These are phyloP conservation scores for Parastagonospora nodorum DNA, from an alignment of 2,329 filamentous ascomycete genomes.

Conservation along the genomic window DNA sequence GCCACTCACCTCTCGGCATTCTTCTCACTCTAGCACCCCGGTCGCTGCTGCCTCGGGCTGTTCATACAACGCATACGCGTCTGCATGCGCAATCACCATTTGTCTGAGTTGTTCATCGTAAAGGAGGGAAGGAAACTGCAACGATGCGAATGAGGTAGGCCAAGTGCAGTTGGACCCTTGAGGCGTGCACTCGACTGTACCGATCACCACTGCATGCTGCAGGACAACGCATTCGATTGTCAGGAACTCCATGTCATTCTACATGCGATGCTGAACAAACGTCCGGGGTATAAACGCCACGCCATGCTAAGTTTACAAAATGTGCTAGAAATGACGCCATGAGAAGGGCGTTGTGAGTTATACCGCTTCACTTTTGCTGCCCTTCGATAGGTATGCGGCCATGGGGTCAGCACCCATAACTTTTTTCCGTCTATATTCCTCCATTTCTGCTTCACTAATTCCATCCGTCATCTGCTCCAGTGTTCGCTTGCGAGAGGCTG, in stretches of 20 bases:
- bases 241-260: conserved; percentile 42
- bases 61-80: conserved; percentile 40
- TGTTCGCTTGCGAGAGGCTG: conserved; percentile 69
- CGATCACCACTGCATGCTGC: conserved; percentile 32
- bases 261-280: conserved; percentile 27
- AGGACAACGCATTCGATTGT: conserved; percentile 42
- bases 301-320: conserved; percentile 38
- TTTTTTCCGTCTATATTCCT: conserved; percentile 79
- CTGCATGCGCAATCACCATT: conserved; percentile 37
- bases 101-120: conserved; percentile 31
- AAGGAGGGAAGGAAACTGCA: conserved; percentile 20
- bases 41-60: conserved; percentile 23
- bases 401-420: conserved; percentile 81
- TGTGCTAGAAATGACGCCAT: conserved; percentile 14
- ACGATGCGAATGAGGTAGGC: conserved; percentile 20
- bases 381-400: conserved; percentile 70
- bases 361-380: conserved; percentile 72
- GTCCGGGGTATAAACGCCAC: conserved; percentile 36
- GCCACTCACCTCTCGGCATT: conserved; percentile 18
- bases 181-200: conserved; percentile 18
- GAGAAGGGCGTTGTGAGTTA: conserved; percentile 13
- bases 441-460: conserved; percentile 81
- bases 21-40: conserved; percentile 4
- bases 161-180: conserved; percentile 16
- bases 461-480: conserved; percentile 78